phyloP scores from a whole-genome alignment of 345 rosid species.

The Boechera divaricarpa region DNA sequence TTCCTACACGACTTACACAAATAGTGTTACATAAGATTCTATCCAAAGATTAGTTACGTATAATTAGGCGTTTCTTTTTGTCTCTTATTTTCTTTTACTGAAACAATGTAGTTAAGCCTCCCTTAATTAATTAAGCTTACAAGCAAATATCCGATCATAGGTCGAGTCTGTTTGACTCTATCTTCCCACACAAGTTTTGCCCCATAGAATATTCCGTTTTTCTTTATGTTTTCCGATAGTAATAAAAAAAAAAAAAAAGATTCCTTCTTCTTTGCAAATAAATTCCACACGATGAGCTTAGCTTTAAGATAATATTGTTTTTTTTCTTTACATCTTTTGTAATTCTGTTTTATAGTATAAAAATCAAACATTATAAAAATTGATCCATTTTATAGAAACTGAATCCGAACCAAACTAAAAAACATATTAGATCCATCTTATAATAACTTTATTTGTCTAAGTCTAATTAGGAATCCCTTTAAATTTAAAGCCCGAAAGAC shows the following conservation, averaged over 20 bases:
- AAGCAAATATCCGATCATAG: slow-evolving; percentile 44
- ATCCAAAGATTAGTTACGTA: slow-evolving; percentile 33
- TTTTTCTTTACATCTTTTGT: neutral
- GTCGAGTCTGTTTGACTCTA: slow-evolving; percentile 39
- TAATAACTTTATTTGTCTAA: neutral
- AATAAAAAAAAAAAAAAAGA: neutral
- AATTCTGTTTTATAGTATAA: neutral
- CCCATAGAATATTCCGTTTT: slow-evolving; percentile 30
- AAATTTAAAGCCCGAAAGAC: too few species aligned
- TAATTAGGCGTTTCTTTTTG: slow-evolving; percentile 23
- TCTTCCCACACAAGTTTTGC: slow-evolving; percentile 36
- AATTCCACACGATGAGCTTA: slow-evolving; percentile 21
- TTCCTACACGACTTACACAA: slow-evolving; percentile 28
- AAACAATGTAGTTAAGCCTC: slow-evolving; percentile 29
- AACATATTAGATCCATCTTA: too few species aligned
- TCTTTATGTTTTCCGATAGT: neutral
- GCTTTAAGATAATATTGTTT: neutral
- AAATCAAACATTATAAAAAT: neutral
- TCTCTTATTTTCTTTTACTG: neutral
- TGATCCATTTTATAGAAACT: neutral
- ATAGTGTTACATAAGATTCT: slow-evolving; percentile 41
- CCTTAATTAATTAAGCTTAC: slow-evolving; percentile 16
- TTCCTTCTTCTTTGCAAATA: slow-evolving; percentile 35
- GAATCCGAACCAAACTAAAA: neutral
- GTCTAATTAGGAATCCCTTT: neutral